These are phyloP conservation scores for Talaromyces pinophilus DNA, from an alignment of 2,329 filamentous ascomycete species.

Conservation along the genomic window DNA sequence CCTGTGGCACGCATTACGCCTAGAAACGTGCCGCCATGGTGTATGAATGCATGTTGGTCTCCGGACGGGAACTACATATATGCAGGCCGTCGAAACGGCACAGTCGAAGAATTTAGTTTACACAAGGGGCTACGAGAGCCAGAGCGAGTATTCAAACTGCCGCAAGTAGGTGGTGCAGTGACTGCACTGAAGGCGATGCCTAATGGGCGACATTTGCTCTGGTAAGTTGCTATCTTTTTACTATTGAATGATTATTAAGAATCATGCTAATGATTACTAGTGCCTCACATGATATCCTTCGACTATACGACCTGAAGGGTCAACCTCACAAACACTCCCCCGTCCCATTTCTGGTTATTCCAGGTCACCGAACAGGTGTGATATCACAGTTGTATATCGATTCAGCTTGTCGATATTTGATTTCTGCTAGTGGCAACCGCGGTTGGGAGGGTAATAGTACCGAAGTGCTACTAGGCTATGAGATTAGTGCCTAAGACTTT, in stretches of 20 bases:
- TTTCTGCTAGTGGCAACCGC: conserved; percentile 85
- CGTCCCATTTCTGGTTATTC: conserved; percentile 94
- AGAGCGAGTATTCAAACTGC: conserved; percentile 80
- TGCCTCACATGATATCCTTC: conserved; percentile 88
- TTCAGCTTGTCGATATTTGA: conserved; percentile 83
- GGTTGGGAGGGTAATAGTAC: conserved; percentile 93
- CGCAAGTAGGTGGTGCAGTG: conserved; percentile 83
- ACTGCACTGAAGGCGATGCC: conserved; percentile 87
- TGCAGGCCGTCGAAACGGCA: conserved; percentile 83
- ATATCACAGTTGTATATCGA: conserved; percentile 86
- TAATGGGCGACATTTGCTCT: conserved; percentile 88
- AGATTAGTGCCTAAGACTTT: conserved; percentile 61
- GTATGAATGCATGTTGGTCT: conserved; percentile 95
- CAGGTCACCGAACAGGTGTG: conserved; percentile 83
- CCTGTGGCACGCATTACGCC: conserved; percentile 79
- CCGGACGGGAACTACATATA: conserved; percentile 95
- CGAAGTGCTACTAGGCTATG: conserved; percentile 91
- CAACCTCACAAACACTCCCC: conserved; percentile 70
- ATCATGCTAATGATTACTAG: conserved; percentile 45
- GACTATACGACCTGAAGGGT: conserved; percentile 83
- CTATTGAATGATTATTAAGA: not conserved
- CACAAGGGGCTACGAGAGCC: conserved; percentile 76
- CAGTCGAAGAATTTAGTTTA: conserved; percentile 90
- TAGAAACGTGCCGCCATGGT: conserved; percentile 84
- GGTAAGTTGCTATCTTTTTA: conserved; percentile 52